Evolutionary conservation across 371 early-diverging fungal species (phyloP).

Genomic region (Batkoa obscura): DNA sequence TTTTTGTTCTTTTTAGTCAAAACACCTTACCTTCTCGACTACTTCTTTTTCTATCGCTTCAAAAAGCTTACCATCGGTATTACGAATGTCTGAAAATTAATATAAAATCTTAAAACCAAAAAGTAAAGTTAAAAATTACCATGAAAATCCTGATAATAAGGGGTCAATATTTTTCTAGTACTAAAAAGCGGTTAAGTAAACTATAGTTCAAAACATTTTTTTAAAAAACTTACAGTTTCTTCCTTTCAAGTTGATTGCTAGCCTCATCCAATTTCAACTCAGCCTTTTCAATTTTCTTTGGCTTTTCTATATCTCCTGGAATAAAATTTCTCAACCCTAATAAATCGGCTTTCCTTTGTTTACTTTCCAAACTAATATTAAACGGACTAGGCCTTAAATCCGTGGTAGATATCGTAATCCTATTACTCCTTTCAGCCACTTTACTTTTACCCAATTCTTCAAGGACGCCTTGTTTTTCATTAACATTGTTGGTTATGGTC

Average conservation of each 20-base stretch:
- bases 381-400: background rate
- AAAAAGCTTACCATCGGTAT: background rate
- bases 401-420: background rate
- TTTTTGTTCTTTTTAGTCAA: too few relatives aligned
- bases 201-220: background rate
- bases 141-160: constrained; percentile 4
- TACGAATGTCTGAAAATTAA: background rate
- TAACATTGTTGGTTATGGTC: too few relatives aligned
- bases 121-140: background rate
- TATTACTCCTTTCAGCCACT: too few relatives aligned
- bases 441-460: too few relatives aligned
- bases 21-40: background rate
- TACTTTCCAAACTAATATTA: background rate
- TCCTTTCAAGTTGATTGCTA: too few relatives aligned
- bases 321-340: background rate
- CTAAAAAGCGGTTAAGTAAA: background rate
- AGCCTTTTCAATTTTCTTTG: background rate
- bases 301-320: background rate
- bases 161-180: background rate
- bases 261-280: too few relatives aligned
- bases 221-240: background rate
- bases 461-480: too few relatives aligned
- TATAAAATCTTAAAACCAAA: background rate
- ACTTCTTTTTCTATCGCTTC: background rate
- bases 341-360: background rate